Conservation (phyloP, 2,329 filamentous ascomycete genomes). For the Epichloe uncinata region DNA sequence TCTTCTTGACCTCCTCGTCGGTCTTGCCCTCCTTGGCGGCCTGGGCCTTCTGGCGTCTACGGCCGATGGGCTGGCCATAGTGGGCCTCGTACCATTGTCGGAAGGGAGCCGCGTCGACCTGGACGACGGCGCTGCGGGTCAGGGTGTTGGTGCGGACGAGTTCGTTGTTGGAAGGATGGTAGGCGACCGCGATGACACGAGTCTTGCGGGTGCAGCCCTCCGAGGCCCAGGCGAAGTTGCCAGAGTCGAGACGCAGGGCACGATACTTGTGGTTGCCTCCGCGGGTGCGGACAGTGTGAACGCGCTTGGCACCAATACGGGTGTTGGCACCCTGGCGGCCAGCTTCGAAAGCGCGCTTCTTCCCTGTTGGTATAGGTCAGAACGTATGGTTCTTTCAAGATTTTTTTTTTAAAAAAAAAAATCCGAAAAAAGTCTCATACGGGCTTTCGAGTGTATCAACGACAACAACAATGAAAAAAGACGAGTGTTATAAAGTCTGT, state of each 20-base stretch:
- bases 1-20: slow-evolving; percentile 74
- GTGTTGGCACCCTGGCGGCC: slow-evolving; percentile 99
- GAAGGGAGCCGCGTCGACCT: slow-evolving; percentile 98
- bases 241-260: slow-evolving; percentile 93
- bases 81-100: slow-evolving; percentile 99
- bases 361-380: slow-evolving; percentile 64
- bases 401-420: not conserved
- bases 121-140: slow-evolving; percentile 96
- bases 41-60: slow-evolving; percentile 78
- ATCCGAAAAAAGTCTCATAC: slow-evolving; percentile 31
- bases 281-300: slow-evolving; percentile 93
- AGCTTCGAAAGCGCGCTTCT: slow-evolving; percentile 99
- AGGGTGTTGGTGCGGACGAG: slow-evolving; percentile 99
- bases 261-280: slow-evolving; percentile 99
- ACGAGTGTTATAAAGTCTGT: slow-evolving; percentile 8
- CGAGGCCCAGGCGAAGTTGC: slow-evolving; percentile 99
- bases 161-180: slow-evolving; percentile 99
- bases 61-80: slow-evolving; percentile 85
- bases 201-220: slow-evolving; percentile 98
- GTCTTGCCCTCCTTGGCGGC: slow-evolving; percentile 44
- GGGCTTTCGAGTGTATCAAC: slow-evolving; percentile 43
- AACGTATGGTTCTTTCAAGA: slow-evolving; percentile 43
- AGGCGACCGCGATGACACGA: slow-evolving; percentile 95
- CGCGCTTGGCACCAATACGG: slow-evolving; percentile 93
- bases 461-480: slow-evolving; percentile 8